Percentiles rank a stretch among this genome's conserved stretches.
These are phyloP conservation scores for Calocybe indica DNA, from an alignment of 768 basidiomycete genomes.

Conservation along the genomic window DNA sequence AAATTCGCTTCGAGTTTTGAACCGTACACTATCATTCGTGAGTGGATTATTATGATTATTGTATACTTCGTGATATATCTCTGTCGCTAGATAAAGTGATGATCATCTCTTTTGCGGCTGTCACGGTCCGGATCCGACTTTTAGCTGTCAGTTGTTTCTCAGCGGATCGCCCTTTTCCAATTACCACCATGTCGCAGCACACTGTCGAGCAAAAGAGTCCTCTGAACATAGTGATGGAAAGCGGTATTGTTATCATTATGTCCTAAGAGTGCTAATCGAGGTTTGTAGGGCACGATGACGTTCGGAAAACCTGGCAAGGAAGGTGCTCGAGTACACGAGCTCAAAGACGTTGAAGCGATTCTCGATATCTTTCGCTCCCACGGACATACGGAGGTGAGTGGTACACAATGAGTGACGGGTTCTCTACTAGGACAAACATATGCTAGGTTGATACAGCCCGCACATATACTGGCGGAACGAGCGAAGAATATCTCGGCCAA, in stretches of 20 bases:
- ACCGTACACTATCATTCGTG: too few relatives aligned
- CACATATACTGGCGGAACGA: constrained; percentile 31
- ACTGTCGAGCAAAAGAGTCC: constrained; percentile 22
- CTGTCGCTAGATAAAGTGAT: too few relatives aligned
- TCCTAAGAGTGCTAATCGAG: background rate
- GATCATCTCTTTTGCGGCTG: too few relatives aligned
- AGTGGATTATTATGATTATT: too few relatives aligned
- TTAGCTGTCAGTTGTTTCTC: background rate
- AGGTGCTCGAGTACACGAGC: constrained; percentile 34
- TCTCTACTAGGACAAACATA: background rate
- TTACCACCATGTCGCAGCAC: background rate
- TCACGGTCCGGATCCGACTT: too few relatives aligned
- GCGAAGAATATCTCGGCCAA: constrained; percentile 50
- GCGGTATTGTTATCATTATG: background rate
- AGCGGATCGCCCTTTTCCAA: background rate
- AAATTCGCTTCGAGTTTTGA: too few relatives aligned
- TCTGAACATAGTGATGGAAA: constrained; percentile 35
- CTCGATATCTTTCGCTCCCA: constrained; percentile 42
- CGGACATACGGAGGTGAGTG: constrained; percentile 37
- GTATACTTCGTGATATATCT: too few relatives aligned
- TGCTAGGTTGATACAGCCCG: constrained; percentile 13
- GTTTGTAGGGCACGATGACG: constrained; percentile 37
- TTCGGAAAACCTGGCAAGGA: constrained; percentile 34
- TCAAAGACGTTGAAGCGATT: constrained; percentile 37
- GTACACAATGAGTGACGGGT: too few relatives aligned